phyloP scores from a whole-genome alignment of 2,329 filamentous ascomycete species.

The Penicillium sp. region DNA sequence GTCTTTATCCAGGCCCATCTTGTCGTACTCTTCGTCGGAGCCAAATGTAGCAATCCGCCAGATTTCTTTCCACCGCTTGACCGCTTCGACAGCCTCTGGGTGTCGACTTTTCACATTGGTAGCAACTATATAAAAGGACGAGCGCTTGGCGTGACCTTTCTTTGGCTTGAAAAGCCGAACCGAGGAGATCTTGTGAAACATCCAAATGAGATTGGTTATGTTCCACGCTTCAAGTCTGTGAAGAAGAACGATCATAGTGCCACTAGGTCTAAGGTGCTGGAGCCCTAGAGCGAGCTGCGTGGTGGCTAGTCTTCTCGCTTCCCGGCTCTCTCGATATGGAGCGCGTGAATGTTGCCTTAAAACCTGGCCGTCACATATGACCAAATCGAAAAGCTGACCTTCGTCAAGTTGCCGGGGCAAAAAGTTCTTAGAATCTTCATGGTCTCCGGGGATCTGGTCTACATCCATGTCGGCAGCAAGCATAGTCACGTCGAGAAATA shows the following conservation, averaged over 20 bases:
- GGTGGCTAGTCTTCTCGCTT: slow-evolving; percentile 40
- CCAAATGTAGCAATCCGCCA: slow-evolving; percentile 41
- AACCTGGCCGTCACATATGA: slow-evolving; percentile 52
- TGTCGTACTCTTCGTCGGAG: slow-evolving; percentile 10
- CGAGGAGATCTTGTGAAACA: slow-evolving; percentile 45
- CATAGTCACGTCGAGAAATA: slow-evolving; percentile 53
- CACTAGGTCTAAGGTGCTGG: slow-evolving; percentile 47
- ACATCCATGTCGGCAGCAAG: slow-evolving; percentile 49
- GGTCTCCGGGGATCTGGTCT: slow-evolving; percentile 19
- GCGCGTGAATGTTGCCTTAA: slow-evolving; percentile 42
- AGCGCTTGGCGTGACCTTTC: slow-evolving; percentile 42
- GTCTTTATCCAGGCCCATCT: slow-evolving; percentile 1
- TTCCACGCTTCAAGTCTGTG: slow-evolving; percentile 50
- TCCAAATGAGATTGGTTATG: slow-evolving; percentile 40
- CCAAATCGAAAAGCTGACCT: slow-evolving; percentile 42
- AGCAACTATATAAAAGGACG: slow-evolving; percentile 57
- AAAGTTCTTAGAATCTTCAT: slow-evolving; percentile 26
- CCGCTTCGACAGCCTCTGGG: slow-evolving; percentile 35
- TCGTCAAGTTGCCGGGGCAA: slow-evolving; percentile 27
- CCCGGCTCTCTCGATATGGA: slow-evolving; percentile 34
- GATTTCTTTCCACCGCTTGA: slow-evolving; percentile 36
- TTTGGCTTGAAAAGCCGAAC: slow-evolving; percentile 50
- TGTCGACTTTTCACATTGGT: slow-evolving; percentile 39
- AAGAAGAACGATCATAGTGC: slow-evolving; percentile 54
- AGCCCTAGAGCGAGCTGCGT: slow-evolving; percentile 50